Evolutionary conservation across 352 stramenopile genomes (phyloP), one percentile per base, ranked within the genome.

Genomic region (Globisporangium radiosum): DNA sequence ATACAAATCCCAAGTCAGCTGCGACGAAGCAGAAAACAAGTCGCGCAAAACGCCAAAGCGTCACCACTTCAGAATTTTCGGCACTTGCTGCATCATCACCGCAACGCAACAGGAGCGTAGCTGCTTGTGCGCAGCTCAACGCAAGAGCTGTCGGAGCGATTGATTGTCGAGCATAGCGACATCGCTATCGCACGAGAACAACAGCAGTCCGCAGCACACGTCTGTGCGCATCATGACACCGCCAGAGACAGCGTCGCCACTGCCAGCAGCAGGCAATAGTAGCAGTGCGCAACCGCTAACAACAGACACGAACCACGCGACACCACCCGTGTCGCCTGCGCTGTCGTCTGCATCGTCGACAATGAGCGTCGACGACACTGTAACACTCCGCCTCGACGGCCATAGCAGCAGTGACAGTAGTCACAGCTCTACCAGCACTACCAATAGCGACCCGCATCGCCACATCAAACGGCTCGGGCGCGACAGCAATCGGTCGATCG

Each of bases 401-500:
- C 39, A 54, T 10, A 10, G 15, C 6, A 8, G 4, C 36, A 17
- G 25, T 33, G 25, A 33, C 25, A 33, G 25, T 33, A 33, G 25
- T 33, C 25, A 33, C 25, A 33, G 25, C 25, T 33, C 25, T 33
- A 33, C 25, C 25, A 33, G 25, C 25, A 33, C 25, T 33, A 33
- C 25, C 25, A 13, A 40, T 39, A 43, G 17, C 52, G 38, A 57
- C 58, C 51, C 59, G 44, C 38, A 57, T 25, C 42, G 51, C 9
- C 52, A 54, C 15, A 48, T 65, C 43, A 62, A 57, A 33, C 60
- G 52, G 3, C 42, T 66, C 54, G 49, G 49, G 25, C 57, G 52
- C 19, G 57, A 68, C 13, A 69, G 40, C 40, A 8, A 63, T 45
- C 70, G 70, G 43, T 64, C 73, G 66, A 66, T 89, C 43, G 86